phyloP scores from a whole-genome alignment of 2,329 filamentous ascomycete species.

The Pseudocercospora cruenta region DNA sequence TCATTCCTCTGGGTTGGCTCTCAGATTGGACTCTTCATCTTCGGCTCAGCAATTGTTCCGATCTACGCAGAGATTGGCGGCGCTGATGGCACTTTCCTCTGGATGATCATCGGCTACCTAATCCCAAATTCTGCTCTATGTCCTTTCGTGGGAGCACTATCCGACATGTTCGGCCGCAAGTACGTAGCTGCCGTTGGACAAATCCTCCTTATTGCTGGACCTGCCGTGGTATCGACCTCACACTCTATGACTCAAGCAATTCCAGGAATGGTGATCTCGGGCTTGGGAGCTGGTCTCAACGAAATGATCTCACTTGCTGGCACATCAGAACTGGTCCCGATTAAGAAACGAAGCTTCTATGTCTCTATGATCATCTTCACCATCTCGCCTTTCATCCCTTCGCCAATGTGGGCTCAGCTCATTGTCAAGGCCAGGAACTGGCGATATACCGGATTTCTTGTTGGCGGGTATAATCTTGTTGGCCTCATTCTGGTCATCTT shows the following conservation, averaged over 20 bases:
- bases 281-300: constrained; percentile 69
- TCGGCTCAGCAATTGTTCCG: constrained; percentile 47
- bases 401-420: constrained; percentile 65
- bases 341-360: constrained; percentile 66
- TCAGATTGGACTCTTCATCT: constrained; percentile 60
- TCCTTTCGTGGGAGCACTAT: constrained; percentile 68
- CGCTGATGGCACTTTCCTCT: constrained; percentile 45
- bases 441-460: constrained; percentile 60
- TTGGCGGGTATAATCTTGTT: constrained; percentile 56
- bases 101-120: constrained; percentile 59
- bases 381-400: constrained; percentile 65
- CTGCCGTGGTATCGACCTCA: constrained; percentile 62
- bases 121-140: constrained; percentile 61
- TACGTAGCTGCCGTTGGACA: constrained; percentile 62
- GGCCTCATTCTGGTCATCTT: constrained; percentile 56
- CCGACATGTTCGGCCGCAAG: constrained; percentile 65
- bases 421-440: constrained; percentile 54
- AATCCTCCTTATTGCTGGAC: constrained; percentile 59
- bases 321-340: constrained; percentile 69
- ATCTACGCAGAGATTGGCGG: constrained; percentile 66
- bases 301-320: constrained; percentile 71
- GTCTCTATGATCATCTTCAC: constrained; percentile 64
- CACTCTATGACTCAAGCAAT: constrained; percentile 65
- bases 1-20: constrained; percentile 65
- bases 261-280: constrained; percentile 64